These are phyloP conservation scores for Calonectria crousiana DNA, from an alignment of 2,329 filamentous ascomycete species.

Conservation along the genomic window DNA sequence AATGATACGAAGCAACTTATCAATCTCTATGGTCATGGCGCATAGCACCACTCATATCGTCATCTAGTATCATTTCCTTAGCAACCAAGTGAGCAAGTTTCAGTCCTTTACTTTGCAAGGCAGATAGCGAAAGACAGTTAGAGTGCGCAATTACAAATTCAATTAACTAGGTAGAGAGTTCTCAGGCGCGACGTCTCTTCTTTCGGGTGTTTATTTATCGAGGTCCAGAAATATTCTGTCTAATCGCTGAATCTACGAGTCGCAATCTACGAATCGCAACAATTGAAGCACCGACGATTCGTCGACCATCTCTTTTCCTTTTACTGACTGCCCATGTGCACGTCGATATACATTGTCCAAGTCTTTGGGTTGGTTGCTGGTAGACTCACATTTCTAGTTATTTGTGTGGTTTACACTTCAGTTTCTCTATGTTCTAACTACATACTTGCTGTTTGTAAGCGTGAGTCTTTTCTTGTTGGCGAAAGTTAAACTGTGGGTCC, in stretches of 20 bases:
- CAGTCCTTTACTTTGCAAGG: neutral
- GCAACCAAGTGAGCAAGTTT: neutral
- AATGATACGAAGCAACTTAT: neutral
- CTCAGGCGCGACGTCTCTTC: neutral
- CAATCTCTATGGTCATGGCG: fast-evolving
- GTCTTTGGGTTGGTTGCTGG: neutral
- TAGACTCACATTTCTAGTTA: neutral
- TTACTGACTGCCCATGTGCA: neutral
- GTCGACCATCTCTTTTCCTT: neutral
- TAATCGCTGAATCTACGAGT: neutral
- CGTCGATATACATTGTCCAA: neutral
- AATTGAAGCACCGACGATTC: neutral
- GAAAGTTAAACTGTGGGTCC: neutral
- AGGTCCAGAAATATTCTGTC: neutral
- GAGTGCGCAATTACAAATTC: neutral
- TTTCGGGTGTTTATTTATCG: neutral
- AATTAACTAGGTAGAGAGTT: neutral
- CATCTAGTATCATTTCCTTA: neutral
- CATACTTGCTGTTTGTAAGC: neutral
- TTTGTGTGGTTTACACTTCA: neutral
- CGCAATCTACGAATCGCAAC: neutral
- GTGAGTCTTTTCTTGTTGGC: neutral
- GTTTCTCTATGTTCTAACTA: neutral
- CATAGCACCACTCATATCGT: neutral
- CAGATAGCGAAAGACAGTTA: neutral